A percentile compares a stretch with the other conserved stretches of the same genome.
These are phyloP conservation scores for Darksidea phi DNA, from an alignment of 495 filamentous ascomycete genomes.

Conservation along the genomic window DNA sequence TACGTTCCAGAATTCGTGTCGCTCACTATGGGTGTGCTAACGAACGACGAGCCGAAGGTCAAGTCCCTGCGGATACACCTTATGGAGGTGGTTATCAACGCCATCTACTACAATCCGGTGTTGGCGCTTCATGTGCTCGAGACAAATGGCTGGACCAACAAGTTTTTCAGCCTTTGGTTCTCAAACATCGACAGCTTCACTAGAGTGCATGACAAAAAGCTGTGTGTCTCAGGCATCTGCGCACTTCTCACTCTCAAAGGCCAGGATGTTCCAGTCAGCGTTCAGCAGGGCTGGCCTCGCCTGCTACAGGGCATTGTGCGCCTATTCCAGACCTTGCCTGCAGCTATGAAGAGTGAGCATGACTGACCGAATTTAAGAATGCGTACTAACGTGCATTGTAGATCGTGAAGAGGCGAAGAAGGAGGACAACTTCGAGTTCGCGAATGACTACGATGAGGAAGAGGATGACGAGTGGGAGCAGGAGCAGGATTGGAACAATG, in stretches of 20 bases:
- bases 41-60: constrained; percentile 66
- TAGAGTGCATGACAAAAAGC: constrained; percentile 95
- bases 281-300: constrained; percentile 96
- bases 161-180: constrained; percentile 98
- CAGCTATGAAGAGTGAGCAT: constrained; percentile 74
- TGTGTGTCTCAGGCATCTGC: constrained; percentile 91
- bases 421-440: constrained; percentile 77
- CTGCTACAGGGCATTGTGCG: constrained; percentile 85
- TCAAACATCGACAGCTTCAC: constrained; percentile 90
- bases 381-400: constrained; percentile 34
- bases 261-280: constrained; percentile 77
- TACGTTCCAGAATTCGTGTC: constrained; percentile 83
- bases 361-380: background rate
- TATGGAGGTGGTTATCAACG: constrained; percentile 99
- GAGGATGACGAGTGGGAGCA: constrained; percentile 74
- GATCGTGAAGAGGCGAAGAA: constrained; percentile 90
- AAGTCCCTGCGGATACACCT: constrained; percentile 93
- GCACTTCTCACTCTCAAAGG: constrained; percentile 73
- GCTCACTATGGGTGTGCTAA: constrained; percentile 81
- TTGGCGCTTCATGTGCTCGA: constrained; percentile 83
- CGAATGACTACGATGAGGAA: constrained; percentile 58
- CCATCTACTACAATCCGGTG: constrained; percentile 91
- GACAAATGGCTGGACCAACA: constrained; percentile 94
- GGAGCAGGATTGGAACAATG: constrained; percentile 61
- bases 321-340: constrained; percentile 87